Evolutionary conservation across 192 early-diverging fungal genomes (phyloP), one percentile per base, ranked within the genome.

Genomic region (Linnemannia zychae): DNA sequence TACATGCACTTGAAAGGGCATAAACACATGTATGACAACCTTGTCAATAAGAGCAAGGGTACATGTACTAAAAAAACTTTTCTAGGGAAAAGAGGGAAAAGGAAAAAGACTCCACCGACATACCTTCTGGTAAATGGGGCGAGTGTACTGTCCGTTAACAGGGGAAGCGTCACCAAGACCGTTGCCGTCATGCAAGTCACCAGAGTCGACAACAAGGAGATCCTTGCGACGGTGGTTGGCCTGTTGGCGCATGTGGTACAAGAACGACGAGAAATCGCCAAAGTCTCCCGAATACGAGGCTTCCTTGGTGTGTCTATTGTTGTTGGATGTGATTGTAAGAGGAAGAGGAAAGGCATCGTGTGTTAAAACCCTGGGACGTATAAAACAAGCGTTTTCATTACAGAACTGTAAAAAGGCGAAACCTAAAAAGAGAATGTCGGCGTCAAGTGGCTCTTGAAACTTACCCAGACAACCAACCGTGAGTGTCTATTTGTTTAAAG

Each of bases 241-340:
- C 77, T 89, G 81, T 36, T 87, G 46, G 52, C 86, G 87, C 91
- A 92, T 92, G 24, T 88, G 77, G 44, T 69, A 72, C n/a, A 89
- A 72, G 78, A 91, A 92, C 16, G 88, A 88, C 53, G 89, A 84
- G 81, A 92, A 90, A 46, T 92, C 91, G 67, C 90, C 91, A 60
- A 90, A 85, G 69, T 92, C 90, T 24, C 84, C 91, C 9, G 75
- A 85, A 85, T 89, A 90, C 6, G 81, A 69, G 18, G 52, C 73
- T 38, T 86, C 88, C 36, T 84, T 71, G 34, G 80, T 20, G 48
- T 88, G 81, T 36, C 87, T 86, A 78, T 71, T 36, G 3, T 36
- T 16, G 36, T 3, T 3, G 7, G 22, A 22, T 16, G 16, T 1
- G 37, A 6, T 68, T 40, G 67, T 16, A 69, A 50, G 24, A 9